Conservation (phyloP, 1,284 basidiomycete species). For the Chalciporus sp. region DNA sequence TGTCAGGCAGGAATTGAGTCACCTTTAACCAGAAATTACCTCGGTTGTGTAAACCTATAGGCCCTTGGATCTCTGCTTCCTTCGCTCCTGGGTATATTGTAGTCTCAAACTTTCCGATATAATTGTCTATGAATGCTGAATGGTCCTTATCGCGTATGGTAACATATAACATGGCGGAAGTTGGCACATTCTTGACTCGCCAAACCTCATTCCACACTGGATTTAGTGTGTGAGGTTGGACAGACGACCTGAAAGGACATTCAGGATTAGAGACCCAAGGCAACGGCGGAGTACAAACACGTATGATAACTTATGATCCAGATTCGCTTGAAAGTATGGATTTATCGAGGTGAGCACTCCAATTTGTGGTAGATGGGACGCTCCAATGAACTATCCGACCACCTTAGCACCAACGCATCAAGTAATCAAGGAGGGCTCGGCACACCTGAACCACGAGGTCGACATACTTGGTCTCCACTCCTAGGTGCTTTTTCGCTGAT, state of each 20-base stretch:
- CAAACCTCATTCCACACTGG: slow-evolving; percentile 79
- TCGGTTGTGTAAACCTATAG: slow-evolving; percentile 46
- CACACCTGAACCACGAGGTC: slow-evolving; percentile 32
- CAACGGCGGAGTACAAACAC: slow-evolving; percentile 45
- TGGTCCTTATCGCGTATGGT: slow-evolving; percentile 69
- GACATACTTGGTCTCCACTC: slow-evolving; percentile 28
- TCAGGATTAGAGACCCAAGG: background rate
- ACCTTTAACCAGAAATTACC: slow-evolving; percentile 75
- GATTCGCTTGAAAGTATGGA: slow-evolving; percentile 69
- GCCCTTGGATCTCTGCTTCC: slow-evolving; percentile 60
- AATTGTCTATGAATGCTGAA: slow-evolving; percentile 58
- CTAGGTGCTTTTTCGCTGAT: slow-evolving; percentile 4
- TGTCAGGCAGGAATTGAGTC: slow-evolving; percentile 2
- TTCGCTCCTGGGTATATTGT: slow-evolving; percentile 56
- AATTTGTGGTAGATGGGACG: slow-evolving; percentile 66
- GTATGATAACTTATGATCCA: slow-evolving; percentile 63
- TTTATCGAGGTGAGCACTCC: slow-evolving; percentile 69
- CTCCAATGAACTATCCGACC: slow-evolving; percentile 61
- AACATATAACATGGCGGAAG: slow-evolving; percentile 56
- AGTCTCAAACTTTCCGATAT: slow-evolving; percentile 64
- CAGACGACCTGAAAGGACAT: slow-evolving; percentile 54
- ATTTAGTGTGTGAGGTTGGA: slow-evolving; percentile 54
- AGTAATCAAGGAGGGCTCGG: background rate
- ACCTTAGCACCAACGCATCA: slow-evolving; percentile 1
- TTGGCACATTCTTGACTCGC: slow-evolving; percentile 70